A percentile compares a stretch with the other conserved stretches of the same genome.
Conservation (phyloP, 2,329 filamentous ascomycete species). For the Ascochyta lentis region DNA sequence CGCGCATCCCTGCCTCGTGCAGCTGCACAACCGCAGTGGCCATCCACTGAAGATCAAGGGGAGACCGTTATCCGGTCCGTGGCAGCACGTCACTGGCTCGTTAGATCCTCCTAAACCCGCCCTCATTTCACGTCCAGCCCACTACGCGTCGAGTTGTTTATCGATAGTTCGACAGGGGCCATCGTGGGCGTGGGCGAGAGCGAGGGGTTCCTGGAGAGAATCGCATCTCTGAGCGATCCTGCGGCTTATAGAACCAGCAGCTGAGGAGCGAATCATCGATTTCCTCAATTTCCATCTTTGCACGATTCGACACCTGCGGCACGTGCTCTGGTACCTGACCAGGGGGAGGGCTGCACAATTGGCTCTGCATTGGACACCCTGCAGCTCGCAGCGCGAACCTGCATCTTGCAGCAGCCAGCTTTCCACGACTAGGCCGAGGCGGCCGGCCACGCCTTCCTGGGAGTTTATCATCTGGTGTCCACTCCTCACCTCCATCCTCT, state of each 20-base stretch:
- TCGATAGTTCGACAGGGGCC: constrained; percentile 32
- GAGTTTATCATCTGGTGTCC: constrained; percentile 39
- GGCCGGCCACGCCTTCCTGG: constrained; percentile 28
- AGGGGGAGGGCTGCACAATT: constrained; percentile 36
- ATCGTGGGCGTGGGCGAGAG: constrained; percentile 6
- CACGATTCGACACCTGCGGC: constrained; percentile 26
- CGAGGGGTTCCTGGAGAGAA: constrained; percentile 36
- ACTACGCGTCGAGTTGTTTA: constrained; percentile 37
- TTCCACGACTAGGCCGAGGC: constrained; percentile 22
- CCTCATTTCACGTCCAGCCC: constrained; percentile 36
- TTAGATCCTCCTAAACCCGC: constrained; percentile 31
- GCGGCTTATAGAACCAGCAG: constrained; percentile 17
- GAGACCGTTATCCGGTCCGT: constrained; percentile 29
- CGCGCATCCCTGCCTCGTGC: constrained; percentile 32
- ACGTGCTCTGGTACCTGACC: constrained; percentile 30
- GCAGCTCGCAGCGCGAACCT: constrained; percentile 41
- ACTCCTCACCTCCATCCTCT: constrained; percentile 39
- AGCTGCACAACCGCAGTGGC: constrained; percentile 19
- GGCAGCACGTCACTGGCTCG: constrained; percentile 41
- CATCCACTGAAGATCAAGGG: constrained; percentile 24
- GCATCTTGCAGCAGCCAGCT: constrained; percentile 40
- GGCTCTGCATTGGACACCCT: constrained; percentile 25
- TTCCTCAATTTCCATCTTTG: constrained; percentile 25
- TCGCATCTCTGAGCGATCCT: constrained; percentile 24
- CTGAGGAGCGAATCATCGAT: constrained; percentile 17